phyloP scores from a whole-genome alignment of 768 basidiomycete species.

The Leccinum subgranulosum region DNA sequence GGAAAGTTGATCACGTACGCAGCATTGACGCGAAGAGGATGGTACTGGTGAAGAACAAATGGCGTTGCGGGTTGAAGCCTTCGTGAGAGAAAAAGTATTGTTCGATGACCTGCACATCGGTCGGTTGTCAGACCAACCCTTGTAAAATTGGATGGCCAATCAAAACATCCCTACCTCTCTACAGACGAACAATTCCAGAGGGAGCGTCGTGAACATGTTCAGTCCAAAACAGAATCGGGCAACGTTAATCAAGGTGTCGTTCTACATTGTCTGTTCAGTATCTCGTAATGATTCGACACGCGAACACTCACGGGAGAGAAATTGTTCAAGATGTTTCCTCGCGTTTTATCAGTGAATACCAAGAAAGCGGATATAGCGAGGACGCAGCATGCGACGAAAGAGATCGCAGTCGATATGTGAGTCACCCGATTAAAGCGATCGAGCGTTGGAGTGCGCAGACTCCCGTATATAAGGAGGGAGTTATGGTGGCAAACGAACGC shows the following conservation, averaged over 20 bases:
- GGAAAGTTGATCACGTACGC: conserved; percentile 44
- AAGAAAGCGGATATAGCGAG: conserved; percentile 85
- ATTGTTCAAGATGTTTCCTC: conserved; percentile 97
- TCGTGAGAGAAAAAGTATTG: conserved; percentile 94
- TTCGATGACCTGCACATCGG: conserved; percentile 71
- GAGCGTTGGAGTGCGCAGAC: conserved; percentile 86
- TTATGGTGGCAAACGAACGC: conserved; percentile 99
- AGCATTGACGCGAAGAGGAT: conserved; percentile 81
- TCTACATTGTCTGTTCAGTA: conserved; percentile 36
- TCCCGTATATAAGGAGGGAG: conserved; percentile 93
- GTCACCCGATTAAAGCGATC: conserved; percentile 93
- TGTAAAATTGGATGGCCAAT: background rate
- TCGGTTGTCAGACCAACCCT: background rate
- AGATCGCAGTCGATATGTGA: conserved; percentile 84
- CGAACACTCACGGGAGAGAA: conserved; percentile 61
- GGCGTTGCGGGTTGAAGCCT: conserved; percentile 75
- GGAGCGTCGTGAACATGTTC: conserved; percentile 98
- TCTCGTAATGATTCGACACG: background rate
- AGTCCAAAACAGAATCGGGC: conserved; percentile 92
- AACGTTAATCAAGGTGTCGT: conserved; percentile 89
- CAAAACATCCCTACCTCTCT: conserved; percentile 61
- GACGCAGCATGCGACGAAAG: conserved; percentile 78
- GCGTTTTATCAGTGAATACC: conserved; percentile 87
- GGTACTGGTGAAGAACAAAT: conserved; percentile 85
- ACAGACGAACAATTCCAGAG: conserved; percentile 95